Percentiles rank a stretch among this genome's conserved stretches.
Conservation (phyloP, 805 yeast genomes). For the Yamadazyma philogaea region DNA sequence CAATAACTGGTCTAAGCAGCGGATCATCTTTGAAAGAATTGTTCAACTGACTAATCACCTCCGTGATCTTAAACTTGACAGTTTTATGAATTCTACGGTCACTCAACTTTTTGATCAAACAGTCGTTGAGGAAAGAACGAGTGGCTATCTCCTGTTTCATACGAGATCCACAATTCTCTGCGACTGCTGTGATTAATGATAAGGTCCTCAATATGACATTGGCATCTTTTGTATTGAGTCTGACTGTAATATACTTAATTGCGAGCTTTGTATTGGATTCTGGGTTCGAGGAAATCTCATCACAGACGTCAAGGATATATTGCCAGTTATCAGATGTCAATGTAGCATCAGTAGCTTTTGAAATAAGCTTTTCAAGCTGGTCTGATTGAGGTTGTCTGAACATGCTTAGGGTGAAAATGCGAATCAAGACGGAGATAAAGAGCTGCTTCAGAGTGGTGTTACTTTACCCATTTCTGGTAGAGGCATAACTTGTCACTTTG, state of each 20-base stretch:
- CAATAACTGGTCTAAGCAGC: slow-evolving; percentile 65
- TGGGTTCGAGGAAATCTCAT: slow-evolving; percentile 34
- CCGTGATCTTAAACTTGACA: slow-evolving; percentile 63
- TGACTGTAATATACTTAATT: slow-evolving; percentile 20
- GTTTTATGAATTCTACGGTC: slow-evolving; percentile 59
- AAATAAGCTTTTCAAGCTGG: slow-evolving; percentile 20
- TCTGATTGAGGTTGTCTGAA: slow-evolving; percentile 1
- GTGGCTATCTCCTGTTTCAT: slow-evolving; percentile 45
- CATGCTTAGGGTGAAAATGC: neutral
- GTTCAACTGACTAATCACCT: slow-evolving; percentile 64
- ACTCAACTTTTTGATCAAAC: slow-evolving; percentile 41
- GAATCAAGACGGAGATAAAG: too few relatives aligned
- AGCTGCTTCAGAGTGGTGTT: neutral
- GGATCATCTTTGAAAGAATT: slow-evolving; percentile 70
- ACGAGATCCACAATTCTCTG: slow-evolving; percentile 45
- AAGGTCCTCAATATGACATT: slow-evolving; percentile 37
- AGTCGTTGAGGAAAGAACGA: slow-evolving; percentile 32
- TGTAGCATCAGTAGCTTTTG: slow-evolving; percentile 40
- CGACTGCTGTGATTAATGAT: slow-evolving; percentile 36
- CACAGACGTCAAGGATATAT: slow-evolving; percentile 42
- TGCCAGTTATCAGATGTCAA: slow-evolving; percentile 45
- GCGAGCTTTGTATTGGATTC: slow-evolving; percentile 36
- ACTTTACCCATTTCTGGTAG: neutral
- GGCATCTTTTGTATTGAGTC: slow-evolving; percentile 36
- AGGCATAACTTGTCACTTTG: neutral